A percentile compares a stretch with the other conserved stretches of the same genome.
phyloP scores from a whole-genome alignment of 2,329 filamentous ascomycete species.

The Ascochyta fabae region DNA sequence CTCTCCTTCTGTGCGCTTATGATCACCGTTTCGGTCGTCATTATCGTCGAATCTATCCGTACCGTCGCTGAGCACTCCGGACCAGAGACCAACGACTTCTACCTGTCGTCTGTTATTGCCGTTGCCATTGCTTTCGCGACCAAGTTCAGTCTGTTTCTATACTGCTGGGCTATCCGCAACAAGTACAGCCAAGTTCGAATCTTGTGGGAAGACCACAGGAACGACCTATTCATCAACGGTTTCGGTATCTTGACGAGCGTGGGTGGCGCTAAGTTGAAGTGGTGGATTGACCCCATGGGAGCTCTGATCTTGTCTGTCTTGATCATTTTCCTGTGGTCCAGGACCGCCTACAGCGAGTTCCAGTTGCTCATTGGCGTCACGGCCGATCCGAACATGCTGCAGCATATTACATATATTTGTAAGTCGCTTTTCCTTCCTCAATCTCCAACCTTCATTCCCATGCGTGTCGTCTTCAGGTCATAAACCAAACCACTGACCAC shows the following conservation, averaged over 20 bases:
- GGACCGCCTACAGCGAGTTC: slow-evolving; percentile 88
- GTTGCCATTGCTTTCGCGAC: slow-evolving; percentile 84
- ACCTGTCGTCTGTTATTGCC: slow-evolving; percentile 83
- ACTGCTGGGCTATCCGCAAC: slow-evolving; percentile 90
- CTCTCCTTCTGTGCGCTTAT: slow-evolving; percentile 97
- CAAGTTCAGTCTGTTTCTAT: slow-evolving; percentile 83
- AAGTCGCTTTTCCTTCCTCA: slow-evolving; percentile 30
- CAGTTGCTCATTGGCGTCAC: slow-evolving; percentile 88
- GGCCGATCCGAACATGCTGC: slow-evolving; percentile 83
- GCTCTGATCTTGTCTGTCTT: slow-evolving; percentile 82
- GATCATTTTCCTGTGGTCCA: slow-evolving; percentile 81
- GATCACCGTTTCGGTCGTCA: slow-evolving; percentile 87
- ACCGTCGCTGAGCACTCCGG: slow-evolving; percentile 65
- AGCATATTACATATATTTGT: slow-evolving; percentile 95
- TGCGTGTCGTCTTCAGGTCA: not conserved
- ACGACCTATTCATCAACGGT: slow-evolving; percentile 95
- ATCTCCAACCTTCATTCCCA: not conserved
- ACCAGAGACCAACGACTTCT: slow-evolving; percentile 66
- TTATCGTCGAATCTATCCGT: slow-evolving; percentile 84
- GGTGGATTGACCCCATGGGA: slow-evolving; percentile 96
- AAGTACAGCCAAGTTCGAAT: slow-evolving; percentile 92
- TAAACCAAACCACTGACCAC: not conserved
- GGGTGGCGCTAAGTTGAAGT: slow-evolving; percentile 84
- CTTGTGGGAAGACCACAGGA: slow-evolving; percentile 95
- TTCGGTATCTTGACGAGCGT: slow-evolving; percentile 90